Base-by-base conservation (phyloP, 169 alveolate species). In the Babesia ovata region DNA sequence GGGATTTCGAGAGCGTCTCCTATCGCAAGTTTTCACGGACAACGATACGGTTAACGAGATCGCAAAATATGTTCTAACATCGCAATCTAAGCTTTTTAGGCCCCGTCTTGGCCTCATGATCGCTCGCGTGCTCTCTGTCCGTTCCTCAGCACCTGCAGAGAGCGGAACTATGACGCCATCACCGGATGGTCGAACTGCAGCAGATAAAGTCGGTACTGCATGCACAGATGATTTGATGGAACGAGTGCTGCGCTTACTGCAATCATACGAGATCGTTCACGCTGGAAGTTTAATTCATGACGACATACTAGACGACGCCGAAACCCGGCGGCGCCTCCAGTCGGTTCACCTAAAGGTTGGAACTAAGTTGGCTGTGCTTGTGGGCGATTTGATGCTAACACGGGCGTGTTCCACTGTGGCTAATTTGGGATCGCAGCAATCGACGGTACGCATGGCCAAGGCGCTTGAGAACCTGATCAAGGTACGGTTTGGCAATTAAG, bases 241-340 rank as follows among this genome's bases (percentile, higher is more conserved):
- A 12, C 54, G 65, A 14, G 53, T 67, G 29, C 54, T 61, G 54
- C 49, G 56, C 24, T n/a, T 57, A 28, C 36, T 28, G 65, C 62
- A 63, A 21, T 79, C 91, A n/a, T 85, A 88, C 63, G 96, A 92
- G 75, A 81, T 91, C 57, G 79, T 92, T 29, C 96, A 92, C 62
- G 83, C 85, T 56, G 94, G 95, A 24, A 86, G 92, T 52, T 76
- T 92, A 54, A 69, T 92, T 26, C 96, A 92, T 70, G 96, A 92
- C 62, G 96, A 92, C 69, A 87, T 92, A n/a, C 71, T 92, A 44
- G 96, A 92, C 69, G 91, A 75, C 36, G 86, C 93, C 26, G 84
- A 69, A 22, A 84, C 81, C 42, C 76, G 96, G 29, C 66, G 96
- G 66, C 87, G 90, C n/a, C 52, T 61, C 52, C 72, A 53, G 54